Base-by-base conservation (phyloP, 2,329 filamentous ascomycete genomes). In the Fusarium lyarnte region DNA sequence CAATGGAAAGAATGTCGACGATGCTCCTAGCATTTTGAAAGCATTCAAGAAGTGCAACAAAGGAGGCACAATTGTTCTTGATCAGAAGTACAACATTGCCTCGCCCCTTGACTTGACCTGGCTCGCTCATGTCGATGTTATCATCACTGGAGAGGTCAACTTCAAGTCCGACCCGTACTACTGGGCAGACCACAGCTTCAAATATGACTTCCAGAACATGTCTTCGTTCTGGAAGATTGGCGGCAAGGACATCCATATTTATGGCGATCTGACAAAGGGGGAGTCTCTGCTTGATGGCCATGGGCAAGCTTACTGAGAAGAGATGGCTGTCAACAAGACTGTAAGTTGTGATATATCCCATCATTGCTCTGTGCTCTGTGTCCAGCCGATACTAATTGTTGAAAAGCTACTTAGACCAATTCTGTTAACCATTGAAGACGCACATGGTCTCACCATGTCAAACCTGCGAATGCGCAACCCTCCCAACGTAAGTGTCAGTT, bases 111-210 rank as follows among this genome's bases (percentile, higher is more conserved):
- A 93, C 74, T 79, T 93, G 73, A 91, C 89, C 0, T 92, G 91
- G 78, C 81, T 93, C 23, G 83, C 89, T 46, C 83, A 88, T 70
- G 85, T 93, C 35, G 91, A 93, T 78, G 81, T 92, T 8, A 86
- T 88, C 83, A 83, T 82, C 63, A 79, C 78, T 1, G 90, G 89
- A 27, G 86, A 85, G 27, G 85, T 92, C 25, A 83, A 87, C 62
- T 93, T 93, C 81, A 88, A 87, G 61, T 87, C 90, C 55, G 89
- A 93, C 77, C 90, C 90, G 4, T 86, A 89, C 72, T 93, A 93
- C 80, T 93, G 91, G 91, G 85, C 90, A 70, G 85, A 84, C 13
- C 86, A 92, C 75, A 84, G 86, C 45, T 93, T 92, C 84, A 86
- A 87, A 61, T 89, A 90, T 31, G 83, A 82, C 10, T 93, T 89